Conservation (phyloP, 805 yeast genomes). For the Pichia nanzhaoensis region DNA sequence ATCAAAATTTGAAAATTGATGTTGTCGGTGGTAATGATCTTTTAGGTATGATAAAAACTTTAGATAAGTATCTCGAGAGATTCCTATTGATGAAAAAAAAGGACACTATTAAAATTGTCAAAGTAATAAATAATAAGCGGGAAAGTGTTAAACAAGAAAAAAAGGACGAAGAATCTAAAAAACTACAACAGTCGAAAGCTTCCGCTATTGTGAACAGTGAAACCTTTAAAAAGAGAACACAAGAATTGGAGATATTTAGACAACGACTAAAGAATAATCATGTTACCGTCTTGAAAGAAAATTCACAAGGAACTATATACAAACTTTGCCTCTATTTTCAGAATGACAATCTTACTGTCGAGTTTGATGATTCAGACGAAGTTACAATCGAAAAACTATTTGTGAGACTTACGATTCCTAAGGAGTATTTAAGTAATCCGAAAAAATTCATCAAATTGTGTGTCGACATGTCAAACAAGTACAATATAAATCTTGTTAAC, state of each 20-base stretch:
- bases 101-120: conserved; percentile 54
- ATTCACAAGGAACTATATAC: conserved; percentile 25
- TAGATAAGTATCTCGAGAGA: conserved; percentile 52
- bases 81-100: conserved; percentile 54
- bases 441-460: conserved; percentile 26
- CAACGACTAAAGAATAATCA: conserved; percentile 22
- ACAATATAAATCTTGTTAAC: conserved; percentile 23
- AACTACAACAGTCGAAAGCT: background rate
- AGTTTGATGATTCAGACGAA: conserved; percentile 26
- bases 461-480: conserved; percentile 28
- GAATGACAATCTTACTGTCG: conserved; percentile 25
- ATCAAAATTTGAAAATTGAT: conserved; percentile 17
- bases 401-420: conserved; percentile 27
- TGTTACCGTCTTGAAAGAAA: conserved; percentile 25
- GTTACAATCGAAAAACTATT: conserved; percentile 23
- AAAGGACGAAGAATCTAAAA: conserved; percentile 4
- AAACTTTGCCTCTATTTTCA: conserved; percentile 23
- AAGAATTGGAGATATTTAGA: conserved; percentile 24
- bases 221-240: conserved; percentile 13
- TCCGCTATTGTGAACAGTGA: conserved; percentile 9
- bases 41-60: conserved; percentile 44
- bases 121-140: conserved; percentile 18
- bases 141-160: conserved; percentile 1
- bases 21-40: conserved; percentile 45
- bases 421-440: conserved; percentile 25